Base-by-base conservation (phyloP, 148 eudicot genomes). In the Rhododendron henanense region DNA sequence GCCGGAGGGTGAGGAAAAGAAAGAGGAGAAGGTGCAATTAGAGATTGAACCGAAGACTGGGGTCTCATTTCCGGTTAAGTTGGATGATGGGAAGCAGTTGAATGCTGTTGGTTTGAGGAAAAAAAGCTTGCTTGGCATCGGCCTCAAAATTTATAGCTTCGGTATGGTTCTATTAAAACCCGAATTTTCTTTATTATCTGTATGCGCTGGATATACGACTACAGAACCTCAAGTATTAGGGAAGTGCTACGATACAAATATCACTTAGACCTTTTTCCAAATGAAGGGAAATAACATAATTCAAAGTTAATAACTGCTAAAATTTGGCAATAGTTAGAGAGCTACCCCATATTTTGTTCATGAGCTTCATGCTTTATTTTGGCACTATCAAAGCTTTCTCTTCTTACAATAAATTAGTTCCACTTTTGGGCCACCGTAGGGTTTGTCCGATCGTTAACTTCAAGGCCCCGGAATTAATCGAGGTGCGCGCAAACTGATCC, bases 21-120 rank as follows among this genome's bases (percentile, higher is more conserved):
- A 11, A 55, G 88, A 89, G 79, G 87, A 89, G 18, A 85, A 87
- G 80, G 90, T 88, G 2, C 79, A 28, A 69, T 69, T 84, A 47
- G 88, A 90, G 84, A 84, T 86, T 59, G 92, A 91, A 77, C 88
- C 89, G 23, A 91, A 87, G 74, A 90, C 90, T 18, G 91, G 93
- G 39, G 35, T 88, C n/a, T 84, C 90, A 14, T 91, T 90, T 67
- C 91, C 91, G 4, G 85, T 90, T 16, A 84, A 39, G 82, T 57
- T 90, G 86, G 86, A 84, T 21, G 93, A 90, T 85, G 93, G 93
- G 78, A 90, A 90, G 88, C 78, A 84, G 82, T 87, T 91, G 82
- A 87, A 85, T 76, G 89, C 93, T 63, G 88, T 88, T 84, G 93
- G 90, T 53, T 48, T 88, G 85, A 90, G 93, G 87, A 92, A 89